Evolutionary conservation across 2,329 filamentous ascomycete genomes (phyloP).

Genomic region (Diaporthe vaccinii): DNA sequence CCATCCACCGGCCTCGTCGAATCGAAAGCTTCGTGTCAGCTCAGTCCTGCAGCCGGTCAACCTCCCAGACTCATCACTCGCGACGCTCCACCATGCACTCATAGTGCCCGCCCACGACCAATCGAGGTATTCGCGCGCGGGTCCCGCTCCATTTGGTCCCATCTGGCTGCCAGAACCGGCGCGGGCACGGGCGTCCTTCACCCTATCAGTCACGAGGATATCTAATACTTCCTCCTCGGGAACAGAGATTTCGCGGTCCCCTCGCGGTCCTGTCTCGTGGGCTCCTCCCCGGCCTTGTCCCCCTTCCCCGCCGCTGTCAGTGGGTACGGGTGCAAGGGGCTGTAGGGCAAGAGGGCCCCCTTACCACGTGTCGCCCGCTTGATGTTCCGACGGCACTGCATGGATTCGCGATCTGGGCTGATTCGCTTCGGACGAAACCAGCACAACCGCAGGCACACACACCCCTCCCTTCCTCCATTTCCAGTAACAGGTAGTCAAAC

Average conservation of each 20-base stretch:
- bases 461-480: background rate
- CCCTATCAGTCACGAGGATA: conserved; percentile 31
- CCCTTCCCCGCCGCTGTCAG: conserved; percentile 12
- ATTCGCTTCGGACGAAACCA: conserved; percentile 10
- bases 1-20: conserved; percentile 31
- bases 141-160: conserved; percentile 23
- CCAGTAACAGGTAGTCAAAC: background rate
- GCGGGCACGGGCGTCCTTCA: conserved; percentile 26
- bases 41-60: conserved; percentile 40
- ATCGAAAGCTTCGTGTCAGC: conserved; percentile 39
- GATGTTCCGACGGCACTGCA: conserved; percentile 34
- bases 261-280: conserved; percentile 11
- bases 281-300: background rate
- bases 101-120: conserved; percentile 1
- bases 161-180: conserved; percentile 8
- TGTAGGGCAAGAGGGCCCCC: background rate
- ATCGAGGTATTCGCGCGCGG: conserved; percentile 21
- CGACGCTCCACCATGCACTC: conserved; percentile 54
- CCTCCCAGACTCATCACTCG: conserved; percentile 50
- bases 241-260: conserved; percentile 24
- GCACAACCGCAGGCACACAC: conserved; percentile 1
- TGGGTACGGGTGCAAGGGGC: conserved; percentile 21
- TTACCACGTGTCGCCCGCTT: conserved; percentile 30
- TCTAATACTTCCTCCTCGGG: background rate
- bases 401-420: conserved; percentile 30